Conservation (phyloP, 805 yeast species). For the Yamadazyma nakazawae region DNA sequence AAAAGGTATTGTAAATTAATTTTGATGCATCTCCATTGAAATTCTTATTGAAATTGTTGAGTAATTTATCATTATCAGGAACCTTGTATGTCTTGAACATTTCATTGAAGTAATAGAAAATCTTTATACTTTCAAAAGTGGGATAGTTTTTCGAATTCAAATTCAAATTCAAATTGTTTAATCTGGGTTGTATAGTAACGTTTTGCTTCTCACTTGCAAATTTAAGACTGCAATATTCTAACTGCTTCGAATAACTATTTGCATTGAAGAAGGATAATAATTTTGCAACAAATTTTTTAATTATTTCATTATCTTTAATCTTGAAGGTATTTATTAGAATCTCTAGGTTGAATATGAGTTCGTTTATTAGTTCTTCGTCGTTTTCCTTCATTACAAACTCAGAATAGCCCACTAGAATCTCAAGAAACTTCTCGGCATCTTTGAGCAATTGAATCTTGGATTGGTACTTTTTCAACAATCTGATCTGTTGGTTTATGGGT, state of each 20-base stretch:
- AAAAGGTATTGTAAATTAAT: constrained; percentile 8
- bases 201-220: constrained; percentile 1
- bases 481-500: constrained; percentile 11
- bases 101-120: constrained; percentile 12
- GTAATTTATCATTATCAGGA: constrained; percentile 9
- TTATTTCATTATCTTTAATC: constrained; percentile 7
- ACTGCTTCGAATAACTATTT: constrained; percentile 12
- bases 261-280: constrained; percentile 6
- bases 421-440: constrained; percentile 8
- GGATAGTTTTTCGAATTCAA: constrained; percentile 11
- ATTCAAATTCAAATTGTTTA: constrained; percentile 12
- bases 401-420: constrained; percentile 8
- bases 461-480: constrained; percentile 11
- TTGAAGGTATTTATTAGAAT: constrained; percentile 1
- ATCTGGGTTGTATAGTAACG: constrained; percentile 7
- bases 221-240: constrained; percentile 13
- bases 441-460: constrained; percentile 6
- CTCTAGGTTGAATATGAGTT: constrained; percentile 14
- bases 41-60: constrained; percentile 5
- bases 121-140: constrained; percentile 13
- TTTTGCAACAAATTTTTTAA: constrained; percentile 8
- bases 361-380: constrained; percentile 13
- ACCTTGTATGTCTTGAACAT: constrained; percentile 9
- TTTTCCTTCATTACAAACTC: constrained; percentile 9
- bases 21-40: constrained; percentile 12